Evolutionary conservation across 1,284 basidiomycete genomes (phyloP).

Genomic region (Ceratobasidium theobromae): DNA sequence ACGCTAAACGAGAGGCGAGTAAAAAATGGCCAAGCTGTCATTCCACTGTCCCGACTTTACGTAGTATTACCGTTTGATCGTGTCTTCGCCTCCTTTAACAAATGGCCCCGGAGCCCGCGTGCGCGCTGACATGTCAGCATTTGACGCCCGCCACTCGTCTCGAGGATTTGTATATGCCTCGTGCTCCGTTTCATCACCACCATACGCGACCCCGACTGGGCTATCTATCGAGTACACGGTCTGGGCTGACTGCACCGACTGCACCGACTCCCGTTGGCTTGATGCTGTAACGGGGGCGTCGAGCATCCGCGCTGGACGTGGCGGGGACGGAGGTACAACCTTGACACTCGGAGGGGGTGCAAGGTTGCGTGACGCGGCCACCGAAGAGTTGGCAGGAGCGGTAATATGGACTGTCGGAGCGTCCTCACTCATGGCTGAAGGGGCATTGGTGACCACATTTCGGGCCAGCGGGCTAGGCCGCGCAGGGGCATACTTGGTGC

Average conservation of each 20-base stretch:
- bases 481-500: slow-evolving; percentile 16
- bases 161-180: neutral
- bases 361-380: neutral
- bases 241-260: slow-evolving; percentile 13
- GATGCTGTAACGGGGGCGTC: neutral
- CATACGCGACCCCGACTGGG: slow-evolving; percentile 15
- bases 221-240: slow-evolving; percentile 10
- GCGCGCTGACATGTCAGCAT: neutral
- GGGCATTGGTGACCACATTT: neutral
- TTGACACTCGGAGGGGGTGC: slow-evolving; percentile 1
- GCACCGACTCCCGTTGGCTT: slow-evolving; percentile 1
- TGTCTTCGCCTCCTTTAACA: neutral
- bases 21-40: neutral
- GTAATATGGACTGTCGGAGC: neutral
- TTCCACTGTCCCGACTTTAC: neutral
- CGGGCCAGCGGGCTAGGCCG: slow-evolving; percentile 17
- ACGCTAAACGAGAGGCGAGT: neutral
- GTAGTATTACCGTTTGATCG: neutral
- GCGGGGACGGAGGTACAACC: slow-evolving; percentile 6
- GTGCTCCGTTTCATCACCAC: slow-evolving; percentile 8
- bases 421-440: slow-evolving; percentile 1
- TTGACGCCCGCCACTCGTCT: slow-evolving; percentile 4
- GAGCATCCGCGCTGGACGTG: neutral
- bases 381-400: neutral
- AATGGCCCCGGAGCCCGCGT: neutral